Evolutionary conservation across 2,329 filamentous ascomycete genomes (phyloP), one percentile per base, ranked within the genome.

Genomic region (Colletotrichum sublineola): DNA sequence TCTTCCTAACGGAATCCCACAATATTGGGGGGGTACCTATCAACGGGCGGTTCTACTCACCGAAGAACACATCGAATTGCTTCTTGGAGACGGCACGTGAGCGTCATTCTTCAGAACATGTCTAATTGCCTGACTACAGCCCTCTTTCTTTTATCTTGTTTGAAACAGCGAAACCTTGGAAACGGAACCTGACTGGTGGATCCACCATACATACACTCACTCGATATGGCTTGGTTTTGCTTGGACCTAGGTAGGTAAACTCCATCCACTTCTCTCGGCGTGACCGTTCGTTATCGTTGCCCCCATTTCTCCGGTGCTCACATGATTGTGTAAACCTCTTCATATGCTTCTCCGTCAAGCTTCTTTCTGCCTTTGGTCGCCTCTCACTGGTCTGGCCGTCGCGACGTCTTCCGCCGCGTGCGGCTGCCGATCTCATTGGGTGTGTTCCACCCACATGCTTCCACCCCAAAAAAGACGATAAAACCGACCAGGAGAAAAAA

Each of bases 1-100:
- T 55, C 31, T 24, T 24, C 24, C 24, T 33, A 20, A 55, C 29
- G 29, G 31, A 33, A 20, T 36, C 7, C 7, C 24, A 14, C 52
- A 20, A 57, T n/a, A 40, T 9, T 36, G 33, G 53, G 24, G 24
- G 24, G 24, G 24, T 24, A 1, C 24, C 24, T 50, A 50, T 40
- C 31, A 18, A 50, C 33, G 44, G 44, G 60, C 31, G 60, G 33
- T 14, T 38, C 20, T 40, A 5, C 31, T 50, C 33, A 29, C 60
- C 44, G 46, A 52, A 52, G 46, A 2, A 40, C 14, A 52, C 33
- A 40, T 40, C n/a, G 46, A 31, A 52, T 63, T 48, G 48, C 62
- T 61, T 67, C 56, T 61, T 64, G 44, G 38, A 56, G 36, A 24
- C 11, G 38, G 68, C 68, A 70, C 68, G 56, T 70, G 68, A 48